These are phyloP conservation scores for Carallia brachiata DNA, from an alignment of 345 rosid genomes.

Conservation along the genomic window DNA sequence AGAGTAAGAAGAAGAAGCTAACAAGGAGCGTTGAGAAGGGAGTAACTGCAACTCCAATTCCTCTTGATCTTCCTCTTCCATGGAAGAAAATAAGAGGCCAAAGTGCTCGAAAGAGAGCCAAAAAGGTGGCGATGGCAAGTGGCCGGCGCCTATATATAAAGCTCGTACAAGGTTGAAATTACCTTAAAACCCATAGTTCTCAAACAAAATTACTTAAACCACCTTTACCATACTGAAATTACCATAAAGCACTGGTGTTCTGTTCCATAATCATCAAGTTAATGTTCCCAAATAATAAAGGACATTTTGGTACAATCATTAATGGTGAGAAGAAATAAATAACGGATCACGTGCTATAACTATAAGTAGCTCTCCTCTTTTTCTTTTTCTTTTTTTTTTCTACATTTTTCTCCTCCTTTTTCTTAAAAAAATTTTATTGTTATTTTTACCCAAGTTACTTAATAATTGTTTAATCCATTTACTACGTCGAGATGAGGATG, in stretches of 20 bases:
- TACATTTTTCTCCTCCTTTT: background rate
- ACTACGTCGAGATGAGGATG: constrained; percentile 26
- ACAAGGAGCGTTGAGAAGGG: constrained; percentile 47
- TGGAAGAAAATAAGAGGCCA: background rate
- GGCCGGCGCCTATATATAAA: constrained; percentile 31
- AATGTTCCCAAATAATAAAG: background rate
- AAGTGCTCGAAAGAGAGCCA: background rate
- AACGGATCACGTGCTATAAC: constrained; percentile 60
- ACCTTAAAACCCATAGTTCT: constrained; percentile 36
- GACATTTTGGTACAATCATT: constrained; percentile 23
- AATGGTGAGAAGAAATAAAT: constrained; percentile 21
- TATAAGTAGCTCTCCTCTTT: constrained; percentile 29
- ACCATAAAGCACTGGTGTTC: constrained; percentile 8
- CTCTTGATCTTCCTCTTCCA: constrained; percentile 61
- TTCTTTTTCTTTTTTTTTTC: constrained; percentile 5
- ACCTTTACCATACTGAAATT: constrained; percentile 6
- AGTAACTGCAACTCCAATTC: constrained; percentile 89
- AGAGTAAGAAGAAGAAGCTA: constrained; percentile 36
- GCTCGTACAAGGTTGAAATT: constrained; percentile 9
- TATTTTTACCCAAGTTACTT: background rate
- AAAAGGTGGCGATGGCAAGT: constrained; percentile 23
- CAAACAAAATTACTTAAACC: constrained; percentile 27
- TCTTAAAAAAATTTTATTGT: background rate
- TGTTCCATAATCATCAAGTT: background rate
- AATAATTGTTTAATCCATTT: background rate